Evolutionary conservation across 768 basidiomycete species (phyloP), one percentile per base, ranked within the genome.

Genomic region (Tulasnella sp.): DNA sequence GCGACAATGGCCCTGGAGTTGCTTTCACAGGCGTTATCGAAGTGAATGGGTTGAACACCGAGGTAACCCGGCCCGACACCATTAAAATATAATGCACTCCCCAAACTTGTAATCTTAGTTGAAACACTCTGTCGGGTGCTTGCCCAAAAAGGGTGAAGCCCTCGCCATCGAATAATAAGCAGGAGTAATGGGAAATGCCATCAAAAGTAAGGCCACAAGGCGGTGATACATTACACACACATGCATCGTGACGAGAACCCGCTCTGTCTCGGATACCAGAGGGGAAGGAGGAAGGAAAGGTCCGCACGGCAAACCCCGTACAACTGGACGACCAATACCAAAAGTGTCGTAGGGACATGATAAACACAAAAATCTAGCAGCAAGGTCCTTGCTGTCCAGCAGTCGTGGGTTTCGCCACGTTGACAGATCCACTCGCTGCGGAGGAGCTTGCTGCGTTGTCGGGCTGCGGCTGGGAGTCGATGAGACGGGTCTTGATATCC

Each of bases 401-500:
- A 11, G 80, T 73, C 40, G 44, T 44, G 18, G 80, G 48, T n/a
- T 72, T 44, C 28, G 76, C 60, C 37, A 81, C 80, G 60, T 81
- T 78, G 80, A 81, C 80, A 18, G 76, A 64, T 34, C 64, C 69
- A 16, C 31, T 41, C 8, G 75, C 48, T 7, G 46, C 78, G 20
- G 50, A 78, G 18, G 54, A 40, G 48, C 22, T 44, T 22, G 79
- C 60, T 16, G 64, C 24, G 18, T 58, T n/a, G 22, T 58, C 34
- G 41, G 81, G 77, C 73, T 94, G 93, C 34, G 90, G 92, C 87
- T 95, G 94, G 18, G 96, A 96, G 87, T 99, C 98, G 85, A 99
- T 98, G 83, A 99, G 89, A 73, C 98, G 95, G 75, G 95, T 90
- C 89, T 99, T 99, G 90, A 99, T 98, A 85, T 98, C 97, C 85